Evolutionary conservation across 2,329 filamentous ascomycete species (phyloP), one percentile per base, ranked within the genome.

Genomic region (Fusarium sp.): DNA sequence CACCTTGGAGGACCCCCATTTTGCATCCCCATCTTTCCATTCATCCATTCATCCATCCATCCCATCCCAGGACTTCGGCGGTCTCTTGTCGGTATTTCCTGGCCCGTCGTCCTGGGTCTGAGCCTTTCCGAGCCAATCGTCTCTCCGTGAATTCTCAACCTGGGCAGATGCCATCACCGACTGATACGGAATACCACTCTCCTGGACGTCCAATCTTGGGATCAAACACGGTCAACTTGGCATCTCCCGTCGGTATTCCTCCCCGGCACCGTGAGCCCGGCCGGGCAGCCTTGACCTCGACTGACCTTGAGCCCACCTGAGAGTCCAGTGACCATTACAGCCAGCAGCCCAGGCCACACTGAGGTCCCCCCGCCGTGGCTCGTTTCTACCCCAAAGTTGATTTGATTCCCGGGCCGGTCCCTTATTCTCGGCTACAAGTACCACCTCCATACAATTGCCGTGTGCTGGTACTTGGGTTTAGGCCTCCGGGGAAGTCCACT

Each of bases 271-370:
- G 61, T 69, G 72, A 67, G 63, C 67, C 75, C 66, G 72, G 64
- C 64, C 50, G 45, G 45, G 11, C 45, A 42, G 38, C 62, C 62
- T 70, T 70, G 67, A 74, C 76, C 71, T 78, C 66, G 59, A 77
- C 72, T 78, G 67, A 78, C 72, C 76, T 74, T 78, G 64, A 70
- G 54, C 64, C 69, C 67, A 71, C 72, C 68, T 77, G 37, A 62
- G 66, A 59, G 64, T 45, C 71, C 66, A 73, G 71, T 76, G 68
- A 66, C 62, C 67, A 67, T 35, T 38, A 52, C 58, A 62, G 64
- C 59, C 64, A 58, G 45, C 40, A 59, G 24, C 59, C 42, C 60
- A 52, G 62, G 35, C 69, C 66, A 62, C 24, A 62, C 38, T 38
- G 22, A 54, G 27, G 45, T 27, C 58, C 67, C 65, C 52, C 29